Evolutionary conservation across 1,284 basidiomycete genomes (phyloP), one percentile per base, ranked within the genome.

Genomic region (Boletus mariae): DNA sequence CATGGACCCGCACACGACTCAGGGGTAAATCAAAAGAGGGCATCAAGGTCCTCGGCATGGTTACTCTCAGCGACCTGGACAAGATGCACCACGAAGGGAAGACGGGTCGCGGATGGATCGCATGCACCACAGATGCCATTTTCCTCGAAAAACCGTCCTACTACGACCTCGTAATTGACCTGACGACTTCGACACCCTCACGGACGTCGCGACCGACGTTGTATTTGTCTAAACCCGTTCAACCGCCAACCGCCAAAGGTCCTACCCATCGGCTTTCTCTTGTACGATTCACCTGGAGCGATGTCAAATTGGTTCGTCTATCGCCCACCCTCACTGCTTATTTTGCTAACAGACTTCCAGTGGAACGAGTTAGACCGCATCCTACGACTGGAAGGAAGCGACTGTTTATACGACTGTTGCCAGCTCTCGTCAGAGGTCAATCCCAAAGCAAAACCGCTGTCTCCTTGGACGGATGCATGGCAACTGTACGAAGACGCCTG

Each of bases 401-500:
- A 70, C 17, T 55, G 47, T 43, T 44, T 51, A 49, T 62, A 67
- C 41, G 59, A 67, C 7, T 78, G 74, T 42, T 79, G 76, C 57
- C 67, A 66, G 10, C 68, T 66, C 17, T 63, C 71, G 17, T 57
- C 70, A 8, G 60, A 63, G 43, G 49, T 63, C n/a, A 53, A 61
- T 43, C 25, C 60, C 13, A 76, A 71, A 64, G 61, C 68, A 47
- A 77, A 73, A 47, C 54, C 73, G 1, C 63, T 77, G 29, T 75
- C 78, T 2, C 59, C 76, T 1, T 88, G 84, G 84, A 76, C 80
- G n/a, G 87, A 90, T 57, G 79, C 79, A 9, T 89, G 87, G 87
- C 78, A 80, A 26, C 75, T 90, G 13, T 92, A 91, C 61, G 89
- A 92, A 69, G 89, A 91, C 57, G 84, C 87, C 11, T 91, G 89